These are phyloP conservation scores for Phytophthora constricta DNA, from an alignment of 352 stramenopile genomes.

Conservation along the genomic window DNA sequence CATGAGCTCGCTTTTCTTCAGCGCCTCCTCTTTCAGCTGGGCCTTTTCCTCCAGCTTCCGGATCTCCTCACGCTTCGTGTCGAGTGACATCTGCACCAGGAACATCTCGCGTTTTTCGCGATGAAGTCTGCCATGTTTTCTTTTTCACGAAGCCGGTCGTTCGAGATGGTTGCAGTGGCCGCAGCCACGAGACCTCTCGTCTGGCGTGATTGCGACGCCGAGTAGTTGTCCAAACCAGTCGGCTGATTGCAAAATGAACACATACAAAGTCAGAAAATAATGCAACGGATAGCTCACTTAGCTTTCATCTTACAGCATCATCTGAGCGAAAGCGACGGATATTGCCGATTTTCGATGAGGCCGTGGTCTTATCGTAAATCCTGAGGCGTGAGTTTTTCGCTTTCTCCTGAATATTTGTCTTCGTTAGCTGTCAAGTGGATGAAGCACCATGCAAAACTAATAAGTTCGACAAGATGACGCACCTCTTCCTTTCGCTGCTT, in stretches of 20 bases:
- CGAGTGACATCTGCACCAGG: slow-evolving; percentile 95
- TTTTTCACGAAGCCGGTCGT: slow-evolving; percentile 91
- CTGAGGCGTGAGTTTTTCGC: slow-evolving; percentile 65
- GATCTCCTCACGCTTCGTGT: slow-evolving; percentile 97
- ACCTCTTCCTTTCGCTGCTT: slow-evolving; percentile 86
- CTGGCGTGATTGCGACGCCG: slow-evolving; percentile 71
- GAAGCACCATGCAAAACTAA: too few species aligned
- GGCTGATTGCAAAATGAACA: slow-evolving; percentile 32
- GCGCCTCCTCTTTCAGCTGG: slow-evolving; percentile 94
- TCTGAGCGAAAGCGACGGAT: slow-evolving; percentile 78
- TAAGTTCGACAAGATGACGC: not conserved
- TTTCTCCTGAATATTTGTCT: too few species aligned
- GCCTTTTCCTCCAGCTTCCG: slow-evolving; percentile 96
- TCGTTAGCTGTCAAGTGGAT: too few species aligned
- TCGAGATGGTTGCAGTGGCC: slow-evolving; percentile 83
- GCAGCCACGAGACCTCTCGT: slow-evolving; percentile 81
- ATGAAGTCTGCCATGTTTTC: slow-evolving; percentile 97
- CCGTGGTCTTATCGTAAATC: slow-evolving; percentile 92
- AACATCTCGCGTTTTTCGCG: slow-evolving; percentile 98
- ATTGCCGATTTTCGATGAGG: slow-evolving; percentile 81
- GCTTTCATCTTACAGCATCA: slow-evolving; percentile 44
- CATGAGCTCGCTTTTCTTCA: slow-evolving; percentile 96
- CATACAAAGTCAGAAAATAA: too few species aligned
- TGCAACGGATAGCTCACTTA: not conserved
- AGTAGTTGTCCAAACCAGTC: slow-evolving; percentile 56